Percentiles rank a stretch among this genome's conserved stretches.
These are phyloP conservation scores for Penicillium sclerotiorum DNA, from an alignment of 2,329 filamentous ascomycete species.

Conservation along the genomic window DNA sequence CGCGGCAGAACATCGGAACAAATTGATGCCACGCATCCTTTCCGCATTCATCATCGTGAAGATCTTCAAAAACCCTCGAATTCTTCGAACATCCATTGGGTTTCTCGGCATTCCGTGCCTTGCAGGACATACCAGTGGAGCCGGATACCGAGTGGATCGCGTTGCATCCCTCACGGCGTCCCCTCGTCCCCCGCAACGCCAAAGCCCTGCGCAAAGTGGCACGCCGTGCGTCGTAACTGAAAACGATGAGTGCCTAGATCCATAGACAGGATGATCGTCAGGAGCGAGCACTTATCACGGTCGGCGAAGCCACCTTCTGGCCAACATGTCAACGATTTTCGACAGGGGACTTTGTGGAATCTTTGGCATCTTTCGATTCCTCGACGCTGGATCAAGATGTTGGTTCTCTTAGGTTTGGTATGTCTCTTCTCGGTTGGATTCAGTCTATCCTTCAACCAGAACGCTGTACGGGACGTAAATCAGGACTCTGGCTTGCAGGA, in stretches of 20 bases:
- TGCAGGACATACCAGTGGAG: conserved; percentile 20
- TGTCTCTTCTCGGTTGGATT: conserved; percentile 22
- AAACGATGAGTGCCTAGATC: conserved; percentile 26
- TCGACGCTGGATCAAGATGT: conserved; percentile 28
- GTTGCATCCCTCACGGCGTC: conserved; percentile 24
- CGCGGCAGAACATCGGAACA: too few relatives aligned
- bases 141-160: conserved; percentile 17
- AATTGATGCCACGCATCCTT: too few relatives aligned
- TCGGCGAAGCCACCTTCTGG: conserved; percentile 19
- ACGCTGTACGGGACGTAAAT: conserved; percentile 7
- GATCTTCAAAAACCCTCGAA: background rate
- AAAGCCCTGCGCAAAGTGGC: conserved; percentile 20
- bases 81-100: conserved; percentile 2
- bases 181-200: conserved; percentile 15
- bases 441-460: conserved; percentile 13
- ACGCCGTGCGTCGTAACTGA: conserved; percentile 24
- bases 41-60: conserved; percentile 11
- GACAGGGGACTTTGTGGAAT: conserved; percentile 15
- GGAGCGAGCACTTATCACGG: conserved; percentile 26
- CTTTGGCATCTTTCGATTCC: conserved; percentile 19
- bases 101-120: conserved; percentile 20
- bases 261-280: conserved; percentile 24
- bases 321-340: conserved; percentile 13
- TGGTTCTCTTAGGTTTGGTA: conserved; percentile 20
- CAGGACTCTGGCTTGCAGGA: conserved; percentile 5